phyloP scores from a whole-genome alignment of 306 rosid genomes.

The Quercus dentata region DNA sequence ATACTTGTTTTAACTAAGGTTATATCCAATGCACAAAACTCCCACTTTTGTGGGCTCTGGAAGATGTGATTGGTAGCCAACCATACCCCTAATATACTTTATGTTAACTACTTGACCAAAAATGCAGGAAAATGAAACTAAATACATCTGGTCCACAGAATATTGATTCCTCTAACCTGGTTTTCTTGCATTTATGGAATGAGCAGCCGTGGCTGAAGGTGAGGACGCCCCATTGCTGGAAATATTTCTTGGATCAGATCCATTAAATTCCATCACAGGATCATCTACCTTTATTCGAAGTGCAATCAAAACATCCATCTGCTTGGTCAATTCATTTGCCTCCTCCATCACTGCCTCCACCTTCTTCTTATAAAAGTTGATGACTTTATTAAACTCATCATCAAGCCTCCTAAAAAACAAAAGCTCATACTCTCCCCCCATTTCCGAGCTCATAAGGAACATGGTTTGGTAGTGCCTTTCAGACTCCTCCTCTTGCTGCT shows the following conservation, averaged over 20 bases:
- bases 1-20: no score
- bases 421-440: constrained; percentile 49
- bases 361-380: constrained; percentile 45
- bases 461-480: constrained; percentile 41
- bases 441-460: constrained; percentile 44
- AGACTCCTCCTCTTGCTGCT: constrained; percentile 25
- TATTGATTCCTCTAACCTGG: constrained; percentile 33
- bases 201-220: constrained; percentile 14
- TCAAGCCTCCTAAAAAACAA: constrained; percentile 63
- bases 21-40: no score
- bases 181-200: constrained; percentile 15
- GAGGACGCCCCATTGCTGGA: constrained; percentile 18
- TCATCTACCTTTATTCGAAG: constrained; percentile 59
- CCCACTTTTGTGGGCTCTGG: no score
- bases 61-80: no score
- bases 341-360: constrained; percentile 49
- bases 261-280: constrained; percentile 29
- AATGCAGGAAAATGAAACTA: not conserved
- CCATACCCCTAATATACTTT: no score
- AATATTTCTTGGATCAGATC: constrained; percentile 11
- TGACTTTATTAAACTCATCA: constrained; percentile 69
- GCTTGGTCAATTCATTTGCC: constrained; percentile 69
- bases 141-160: not conserved
- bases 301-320: constrained; percentile 75
- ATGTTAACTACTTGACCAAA: no score